phyloP scores from a whole-genome alignment of 805 yeast species.

The Kazachstania taianensis region DNA sequence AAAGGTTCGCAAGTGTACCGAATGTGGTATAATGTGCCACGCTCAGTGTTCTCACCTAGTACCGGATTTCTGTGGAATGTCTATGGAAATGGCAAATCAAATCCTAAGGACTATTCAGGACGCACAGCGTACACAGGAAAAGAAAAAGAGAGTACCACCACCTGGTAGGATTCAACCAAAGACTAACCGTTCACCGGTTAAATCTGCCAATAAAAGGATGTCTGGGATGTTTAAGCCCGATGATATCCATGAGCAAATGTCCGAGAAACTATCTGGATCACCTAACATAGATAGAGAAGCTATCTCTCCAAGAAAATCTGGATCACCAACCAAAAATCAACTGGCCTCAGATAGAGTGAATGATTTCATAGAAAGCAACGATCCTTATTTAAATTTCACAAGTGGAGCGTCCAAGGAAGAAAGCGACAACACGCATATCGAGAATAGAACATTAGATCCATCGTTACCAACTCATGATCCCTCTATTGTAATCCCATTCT shows the following conservation, averaged over 20 bases:
- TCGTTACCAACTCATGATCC: background rate
- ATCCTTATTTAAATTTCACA: constrained; percentile 23
- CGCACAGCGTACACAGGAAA: constrained; percentile 38
- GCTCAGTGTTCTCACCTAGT: constrained; percentile 86
- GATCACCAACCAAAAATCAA: constrained; percentile 5
- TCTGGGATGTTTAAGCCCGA: background rate
- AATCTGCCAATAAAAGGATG: background rate
- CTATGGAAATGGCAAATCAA: constrained; percentile 92
- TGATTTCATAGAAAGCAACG: constrained; percentile 20
- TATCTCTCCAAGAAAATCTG: background rate
- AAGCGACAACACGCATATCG: background rate
- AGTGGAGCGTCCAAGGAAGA: constrained; percentile 14
- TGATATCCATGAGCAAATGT: background rate
- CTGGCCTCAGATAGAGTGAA: constrained; percentile 16
- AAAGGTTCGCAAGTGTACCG: constrained; percentile 83
- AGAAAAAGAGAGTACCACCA: constrained; percentile 12
- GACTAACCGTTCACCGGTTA: background rate
- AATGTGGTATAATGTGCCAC: constrained; percentile 93
- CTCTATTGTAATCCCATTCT: constrained; percentile 1
- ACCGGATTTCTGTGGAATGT: constrained; percentile 98
- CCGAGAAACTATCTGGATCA: background rate
- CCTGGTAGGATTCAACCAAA: background rate
- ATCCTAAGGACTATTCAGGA: constrained; percentile 75
- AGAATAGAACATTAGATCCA: constrained; percentile 8
- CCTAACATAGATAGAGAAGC: background rate